phyloP scores from a whole-genome alignment of 176 grass and related monocot species.

The Ananas comosus region DNA sequence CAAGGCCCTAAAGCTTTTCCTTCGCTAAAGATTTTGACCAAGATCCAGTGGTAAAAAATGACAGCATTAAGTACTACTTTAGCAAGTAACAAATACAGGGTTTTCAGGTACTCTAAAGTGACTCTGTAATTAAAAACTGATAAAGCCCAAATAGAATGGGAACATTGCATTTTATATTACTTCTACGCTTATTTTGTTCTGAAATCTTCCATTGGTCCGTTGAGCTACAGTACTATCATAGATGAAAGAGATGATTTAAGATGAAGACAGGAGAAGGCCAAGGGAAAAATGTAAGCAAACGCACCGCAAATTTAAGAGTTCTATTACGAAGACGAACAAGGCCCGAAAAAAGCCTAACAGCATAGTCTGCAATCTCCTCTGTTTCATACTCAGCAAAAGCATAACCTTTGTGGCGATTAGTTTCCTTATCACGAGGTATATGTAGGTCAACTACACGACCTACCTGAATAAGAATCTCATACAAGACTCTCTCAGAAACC shows the following conservation, averaged over 20 bases:
- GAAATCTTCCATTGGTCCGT: background rate
- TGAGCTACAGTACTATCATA: constrained; percentile 3
- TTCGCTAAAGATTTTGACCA: background rate
- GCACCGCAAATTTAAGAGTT: constrained; percentile 93
- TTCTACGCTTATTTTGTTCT: background rate
- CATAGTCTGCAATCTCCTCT: constrained; percentile 91
- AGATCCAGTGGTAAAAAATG: too few species aligned
- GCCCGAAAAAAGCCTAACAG: constrained; percentile 92
- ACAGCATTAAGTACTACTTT: too few species aligned
- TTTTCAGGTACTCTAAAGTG: background rate
- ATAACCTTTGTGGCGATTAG: constrained; percentile 73
- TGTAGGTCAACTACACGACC: constrained; percentile 84
- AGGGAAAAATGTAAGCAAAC: constrained; percentile 32
- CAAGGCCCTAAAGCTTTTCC: background rate
- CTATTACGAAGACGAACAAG: constrained; percentile 83
- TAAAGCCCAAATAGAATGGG: background rate
- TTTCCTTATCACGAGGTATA: constrained; percentile 96
- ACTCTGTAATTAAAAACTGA: background rate
- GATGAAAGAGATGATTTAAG: background rate
- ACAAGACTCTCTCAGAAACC: constrained; percentile 68
- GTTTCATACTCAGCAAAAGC: constrained; percentile 95
- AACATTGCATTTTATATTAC: background rate
- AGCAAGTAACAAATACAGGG: background rate
- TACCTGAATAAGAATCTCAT: constrained; percentile 98
- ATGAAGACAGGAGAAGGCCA: constrained; percentile 3